phyloP scores from a whole-genome alignment of 2,329 filamentous ascomycete species.

The Cryphonectria parasitica region DNA sequence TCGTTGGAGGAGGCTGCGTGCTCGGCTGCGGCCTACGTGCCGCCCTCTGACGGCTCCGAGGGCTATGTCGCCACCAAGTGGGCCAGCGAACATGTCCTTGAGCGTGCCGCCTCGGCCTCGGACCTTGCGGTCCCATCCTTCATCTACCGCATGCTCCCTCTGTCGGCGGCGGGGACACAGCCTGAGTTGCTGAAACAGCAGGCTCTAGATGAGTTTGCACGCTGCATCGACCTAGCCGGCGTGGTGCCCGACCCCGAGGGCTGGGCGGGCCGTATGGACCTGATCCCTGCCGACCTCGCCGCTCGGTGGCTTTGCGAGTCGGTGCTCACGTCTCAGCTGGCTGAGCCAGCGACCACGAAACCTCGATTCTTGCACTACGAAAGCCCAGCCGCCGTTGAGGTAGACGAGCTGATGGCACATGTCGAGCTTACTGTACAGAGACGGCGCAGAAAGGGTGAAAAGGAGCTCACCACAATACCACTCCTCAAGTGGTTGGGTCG shows the following conservation, averaged over 20 bases:
- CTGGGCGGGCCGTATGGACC: slow-evolving; percentile 10
- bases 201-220: not conserved
- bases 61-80: slow-evolving; percentile 42
- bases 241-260: not conserved
- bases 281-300: not conserved
- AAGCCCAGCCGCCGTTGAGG: too few relatives aligned
- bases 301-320: slow-evolving; percentile 7
- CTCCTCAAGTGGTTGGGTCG: too few relatives aligned
- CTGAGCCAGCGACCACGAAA: too few relatives aligned
- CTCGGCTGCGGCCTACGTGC: slow-evolving; percentile 13
- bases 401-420: too few relatives aligned
- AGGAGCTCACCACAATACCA: too few relatives aligned
- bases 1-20: not conserved
- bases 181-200: too few relatives aligned
- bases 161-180: too few relatives aligned
- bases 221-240: not conserved
- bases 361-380: too few relatives aligned
- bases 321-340: too few relatives aligned
- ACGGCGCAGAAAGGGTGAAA: too few relatives aligned
- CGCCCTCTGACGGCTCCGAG: slow-evolving; percentile 25
- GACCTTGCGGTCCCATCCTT: slow-evolving; percentile 9
- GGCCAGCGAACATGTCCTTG: slow-evolving; percentile 40
- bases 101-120: slow-evolving; percentile 29
- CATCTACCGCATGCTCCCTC: slow-evolving; percentile 19
- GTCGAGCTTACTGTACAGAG: too few relatives aligned